Conservation (phyloP, 75 land plant genomes). For the Isoetes taiwanensis region DNA sequence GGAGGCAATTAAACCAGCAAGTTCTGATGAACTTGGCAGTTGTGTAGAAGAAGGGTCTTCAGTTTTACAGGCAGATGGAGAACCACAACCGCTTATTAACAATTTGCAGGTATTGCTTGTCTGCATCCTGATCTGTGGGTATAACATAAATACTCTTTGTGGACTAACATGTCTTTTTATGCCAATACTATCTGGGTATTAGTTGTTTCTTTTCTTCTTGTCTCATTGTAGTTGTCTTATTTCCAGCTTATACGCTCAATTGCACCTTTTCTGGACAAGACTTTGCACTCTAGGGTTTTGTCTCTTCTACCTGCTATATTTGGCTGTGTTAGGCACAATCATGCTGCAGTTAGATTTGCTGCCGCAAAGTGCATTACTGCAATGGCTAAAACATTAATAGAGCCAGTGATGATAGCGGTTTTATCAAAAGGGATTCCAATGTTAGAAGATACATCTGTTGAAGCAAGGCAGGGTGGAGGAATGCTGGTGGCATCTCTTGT, state of each 20-base stretch:
- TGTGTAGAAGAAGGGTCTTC: constrained; percentile 10
- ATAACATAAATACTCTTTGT: neutral
- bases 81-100: constrained; percentile 78
- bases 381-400: constrained; percentile 69
- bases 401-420: constrained; percentile 61
- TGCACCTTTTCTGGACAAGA: constrained; percentile 48
- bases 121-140: neutral
- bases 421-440: constrained; percentile 66
- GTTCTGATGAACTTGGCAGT: constrained; percentile 4
- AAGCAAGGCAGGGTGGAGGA: constrained; percentile 95
- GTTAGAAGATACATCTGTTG: constrained; percentile 61
- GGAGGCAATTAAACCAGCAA: constrained; percentile 57
- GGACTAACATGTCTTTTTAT: neutral
- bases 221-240: neutral
- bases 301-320: constrained; percentile 80
- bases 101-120: constrained; percentile 79
- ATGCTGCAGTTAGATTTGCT: constrained; percentile 76
- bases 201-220: neutral
- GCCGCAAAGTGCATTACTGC: constrained; percentile 84
- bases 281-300: constrained; percentile 43
- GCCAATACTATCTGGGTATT: neutral
- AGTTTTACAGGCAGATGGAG: constrained; percentile 31
- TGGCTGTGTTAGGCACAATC: constrained; percentile 67
- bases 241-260: constrained; percentile 68
- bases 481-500: constrained; percentile 83